These are phyloP conservation scores for Domatiomyces catenatus DNA, from an alignment of 2,329 filamentous ascomycete species.

Conservation along the genomic window DNA sequence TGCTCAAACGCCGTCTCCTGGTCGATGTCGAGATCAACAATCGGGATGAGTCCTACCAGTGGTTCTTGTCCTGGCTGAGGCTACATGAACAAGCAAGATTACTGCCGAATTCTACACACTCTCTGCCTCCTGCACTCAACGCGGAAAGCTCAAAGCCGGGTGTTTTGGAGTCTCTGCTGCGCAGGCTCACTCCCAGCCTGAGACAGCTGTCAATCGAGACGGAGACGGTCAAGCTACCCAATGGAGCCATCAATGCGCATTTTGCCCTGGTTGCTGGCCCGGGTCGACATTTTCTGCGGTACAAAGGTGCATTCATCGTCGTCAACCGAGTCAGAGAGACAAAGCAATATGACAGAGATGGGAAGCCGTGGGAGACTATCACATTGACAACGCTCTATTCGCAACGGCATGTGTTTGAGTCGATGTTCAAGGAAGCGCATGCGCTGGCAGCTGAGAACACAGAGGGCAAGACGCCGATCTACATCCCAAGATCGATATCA, in stretches of 20 bases:
- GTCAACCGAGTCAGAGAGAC: constrained; percentile 71
- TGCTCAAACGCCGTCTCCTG: constrained; percentile 70
- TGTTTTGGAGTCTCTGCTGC: constrained; percentile 39
- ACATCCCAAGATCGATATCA: constrained; percentile 66
- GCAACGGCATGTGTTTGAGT: constrained; percentile 75
- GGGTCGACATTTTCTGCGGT: constrained; percentile 73
- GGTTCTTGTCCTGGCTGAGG: constrained; percentile 90
- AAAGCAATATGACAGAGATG: constrained; percentile 46
- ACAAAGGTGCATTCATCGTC: constrained; percentile 71
- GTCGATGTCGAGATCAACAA: constrained; percentile 93
- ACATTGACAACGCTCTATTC: constrained; percentile 84
- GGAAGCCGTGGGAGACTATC: constrained; percentile 85
- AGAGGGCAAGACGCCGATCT: constrained; percentile 87
- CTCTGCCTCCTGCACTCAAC: constrained; percentile 14
- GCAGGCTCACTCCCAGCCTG: constrained; percentile 43
- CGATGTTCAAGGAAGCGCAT: constrained; percentile 78
- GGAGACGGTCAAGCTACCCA: constrained; percentile 44
- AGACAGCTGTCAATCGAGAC: constrained; percentile 52
- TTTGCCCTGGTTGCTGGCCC: constrained; percentile 87
- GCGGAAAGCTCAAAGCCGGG: constrained; percentile 19
- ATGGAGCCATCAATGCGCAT: constrained; percentile 57
- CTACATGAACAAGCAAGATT: constrained; percentile 55
- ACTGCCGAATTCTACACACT: constrained; percentile 30
- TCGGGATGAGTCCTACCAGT: constrained; percentile 82
- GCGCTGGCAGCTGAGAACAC: constrained; percentile 60